phyloP scores from a whole-genome alignment of 768 basidiomycete species.

The Termitomyces sp. region DNA sequence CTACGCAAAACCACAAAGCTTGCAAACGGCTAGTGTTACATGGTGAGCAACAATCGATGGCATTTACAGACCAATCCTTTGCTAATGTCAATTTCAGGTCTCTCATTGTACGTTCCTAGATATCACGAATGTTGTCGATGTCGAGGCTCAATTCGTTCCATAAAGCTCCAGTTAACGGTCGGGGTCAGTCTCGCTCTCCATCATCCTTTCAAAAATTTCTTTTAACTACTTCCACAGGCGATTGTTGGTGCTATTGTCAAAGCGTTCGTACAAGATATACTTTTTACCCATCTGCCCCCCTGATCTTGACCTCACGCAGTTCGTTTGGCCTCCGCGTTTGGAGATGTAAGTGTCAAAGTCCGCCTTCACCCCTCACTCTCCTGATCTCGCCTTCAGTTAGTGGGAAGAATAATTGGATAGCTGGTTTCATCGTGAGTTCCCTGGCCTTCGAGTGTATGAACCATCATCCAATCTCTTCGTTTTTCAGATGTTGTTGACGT shows the following conservation, averaged over 20 bases:
- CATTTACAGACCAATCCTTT: background rate
- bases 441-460: background rate
- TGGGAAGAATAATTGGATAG: slow-evolving; percentile 50
- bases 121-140: background rate
- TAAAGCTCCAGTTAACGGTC: slow-evolving; percentile 44
- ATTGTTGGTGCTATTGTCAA: slow-evolving; percentile 61
- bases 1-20: slow-evolving; percentile 34
- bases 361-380: background rate
- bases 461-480: background rate
- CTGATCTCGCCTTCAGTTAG: slow-evolving; percentile 43
- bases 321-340: slow-evolving; percentile 62
- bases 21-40: slow-evolving; percentile 36
- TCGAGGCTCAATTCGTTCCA: slow-evolving; percentile 2
- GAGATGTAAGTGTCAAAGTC: slow-evolving; percentile 45
- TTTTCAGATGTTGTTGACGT: slow-evolving; percentile 41
- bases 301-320: slow-evolving; percentile 29
- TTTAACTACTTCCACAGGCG: slow-evolving; percentile 32
- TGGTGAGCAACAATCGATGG: slow-evolving; percentile 37
- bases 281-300: background rate
- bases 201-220: background rate
- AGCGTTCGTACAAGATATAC: slow-evolving; percentile 24
- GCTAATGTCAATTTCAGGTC: slow-evolving; percentile 36
- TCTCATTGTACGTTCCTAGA: slow-evolving; percentile 41
- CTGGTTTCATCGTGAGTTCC: slow-evolving; percentile 50
- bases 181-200: slow-evolving; percentile 33